Percentiles rank a stretch among this genome's conserved stretches.
phyloP scores from a whole-genome alignment of 1,284 basidiomycete genomes.

The Stygiomarasmius scandens region DNA sequence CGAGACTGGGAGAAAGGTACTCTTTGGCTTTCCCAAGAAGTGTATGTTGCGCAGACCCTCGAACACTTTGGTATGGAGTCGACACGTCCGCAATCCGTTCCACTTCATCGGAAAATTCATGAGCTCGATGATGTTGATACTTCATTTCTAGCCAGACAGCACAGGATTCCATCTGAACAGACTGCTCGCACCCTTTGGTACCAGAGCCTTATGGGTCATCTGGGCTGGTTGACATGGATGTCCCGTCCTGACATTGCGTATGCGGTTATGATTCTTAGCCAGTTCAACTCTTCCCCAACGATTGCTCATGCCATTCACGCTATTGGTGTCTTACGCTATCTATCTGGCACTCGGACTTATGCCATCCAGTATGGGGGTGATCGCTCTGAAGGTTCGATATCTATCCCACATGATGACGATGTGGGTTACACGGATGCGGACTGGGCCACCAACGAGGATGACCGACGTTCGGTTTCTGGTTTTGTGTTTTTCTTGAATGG shows the following conservation, averaged over 20 bases:
- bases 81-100: neutral
- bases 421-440: no score
- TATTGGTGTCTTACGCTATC: constrained; percentile 7
- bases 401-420: neutral
- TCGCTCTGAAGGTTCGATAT: neutral
- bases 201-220: no score
- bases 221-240: no score
- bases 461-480: constrained; percentile 18
- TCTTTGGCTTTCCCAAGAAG: neutral
- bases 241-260: no score
- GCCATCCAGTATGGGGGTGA: constrained; percentile 13
- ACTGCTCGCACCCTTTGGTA: neutral
- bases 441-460: constrained; percentile 16
- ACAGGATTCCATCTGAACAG: neutral
- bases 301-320: no score
- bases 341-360: neutral
- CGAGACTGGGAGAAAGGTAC: neutral
- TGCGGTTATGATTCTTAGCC: no score
- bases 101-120: neutral
- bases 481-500: constrained; percentile 20
- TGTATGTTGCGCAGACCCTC: neutral
- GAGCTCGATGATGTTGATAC: neutral
- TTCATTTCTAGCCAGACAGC: neutral
- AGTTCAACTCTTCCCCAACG: no score
- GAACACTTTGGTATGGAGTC: neutral